A percentile compares a stretch with the other conserved stretches of the same genome.
These are phyloP conservation scores for Fusarium humuli DNA, from an alignment of 2,329 filamentous ascomycete genomes.

Conservation along the genomic window DNA sequence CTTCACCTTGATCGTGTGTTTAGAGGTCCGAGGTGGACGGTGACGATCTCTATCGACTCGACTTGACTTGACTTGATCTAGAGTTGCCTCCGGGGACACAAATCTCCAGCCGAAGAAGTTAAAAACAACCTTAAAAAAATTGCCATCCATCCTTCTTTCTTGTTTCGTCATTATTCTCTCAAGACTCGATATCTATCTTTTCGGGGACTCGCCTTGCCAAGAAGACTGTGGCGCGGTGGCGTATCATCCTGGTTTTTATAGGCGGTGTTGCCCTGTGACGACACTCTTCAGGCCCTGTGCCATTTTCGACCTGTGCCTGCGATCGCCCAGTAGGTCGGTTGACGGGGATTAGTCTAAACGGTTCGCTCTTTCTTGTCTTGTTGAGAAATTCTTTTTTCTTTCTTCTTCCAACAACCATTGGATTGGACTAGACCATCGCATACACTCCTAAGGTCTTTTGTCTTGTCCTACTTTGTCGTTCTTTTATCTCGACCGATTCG, in stretches of 20 bases:
- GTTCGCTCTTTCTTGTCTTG: slow-evolving; percentile 19
- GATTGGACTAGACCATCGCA: slow-evolving; percentile 8
- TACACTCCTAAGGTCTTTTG: slow-evolving; percentile 5
- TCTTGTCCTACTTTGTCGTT: slow-evolving; percentile 3
- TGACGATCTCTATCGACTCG: slow-evolving; percentile 21
- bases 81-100: slow-evolving; percentile 18
- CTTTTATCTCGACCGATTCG: background rate
- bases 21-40: slow-evolving; percentile 5
- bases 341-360: slow-evolving; percentile 20
- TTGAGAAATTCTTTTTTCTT: slow-evolving; percentile 27
- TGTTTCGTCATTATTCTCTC: background rate
- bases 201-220: slow-evolving; percentile 22
- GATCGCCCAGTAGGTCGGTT: background rate
- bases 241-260: slow-evolving; percentile 28
- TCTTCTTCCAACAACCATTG: slow-evolving; percentile 10
- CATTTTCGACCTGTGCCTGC: slow-evolving; percentile 32
- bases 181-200: background rate
- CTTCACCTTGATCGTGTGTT: slow-evolving; percentile 2
- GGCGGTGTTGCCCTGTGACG: slow-evolving; percentile 45
- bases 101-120: slow-evolving; percentile 31
- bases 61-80: slow-evolving; percentile 8
- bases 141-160: background rate
- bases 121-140: slow-evolving; percentile 22
- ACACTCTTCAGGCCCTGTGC: slow-evolving; percentile 43
- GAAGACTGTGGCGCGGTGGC: slow-evolving; percentile 42